These are phyloP conservation scores for Crucibulum laeve DNA, from an alignment of 768 basidiomycete genomes.

Conservation along the genomic window DNA sequence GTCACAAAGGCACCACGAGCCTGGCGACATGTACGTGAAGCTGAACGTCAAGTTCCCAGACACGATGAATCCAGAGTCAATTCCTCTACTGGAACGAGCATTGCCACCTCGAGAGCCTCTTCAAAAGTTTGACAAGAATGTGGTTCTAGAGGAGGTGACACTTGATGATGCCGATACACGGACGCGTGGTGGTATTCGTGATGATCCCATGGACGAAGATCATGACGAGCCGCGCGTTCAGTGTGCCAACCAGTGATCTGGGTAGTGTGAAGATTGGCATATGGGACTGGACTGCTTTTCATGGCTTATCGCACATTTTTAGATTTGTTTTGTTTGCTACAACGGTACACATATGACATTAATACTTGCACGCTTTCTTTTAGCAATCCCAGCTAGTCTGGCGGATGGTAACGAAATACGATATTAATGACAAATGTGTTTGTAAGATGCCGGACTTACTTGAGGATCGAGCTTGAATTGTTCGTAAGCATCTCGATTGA, in stretches of 20 bases:
- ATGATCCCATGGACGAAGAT: conserved; percentile 93
- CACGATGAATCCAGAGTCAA: conserved; percentile 57
- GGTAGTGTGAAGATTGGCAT: neutral
- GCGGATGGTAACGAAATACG: neutral
- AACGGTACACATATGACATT: conserved; percentile 31
- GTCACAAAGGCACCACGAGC: conserved; percentile 95
- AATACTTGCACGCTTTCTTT: conserved; percentile 28
- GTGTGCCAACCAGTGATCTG: conserved; percentile 80
- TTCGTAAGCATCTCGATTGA: conserved; percentile 74
- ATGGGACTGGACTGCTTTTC: neutral
- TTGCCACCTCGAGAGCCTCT: conserved; percentile 74
- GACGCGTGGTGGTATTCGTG: conserved; percentile 46
- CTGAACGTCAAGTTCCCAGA: conserved; percentile 90
- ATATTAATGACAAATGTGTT: no score
- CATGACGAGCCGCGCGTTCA: conserved; percentile 90
- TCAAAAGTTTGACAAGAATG: conserved; percentile 61
- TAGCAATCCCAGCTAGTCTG: conserved; percentile 46
- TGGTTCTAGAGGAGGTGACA: conserved; percentile 79
- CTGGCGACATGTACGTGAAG: conserved; percentile 88
- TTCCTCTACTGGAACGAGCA: conserved; percentile 76
- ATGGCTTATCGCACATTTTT: conserved; percentile 2
- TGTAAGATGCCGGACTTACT: no score
- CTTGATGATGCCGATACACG: conserved; percentile 77
- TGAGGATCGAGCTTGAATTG: conserved; percentile 80
- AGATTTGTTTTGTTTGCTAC: conserved; percentile 20